Percentiles rank a stretch among this genome's conserved stretches.
phyloP scores from a whole-genome alignment of 176 grass and related monocot species.

The Aegilops bicornis region DNA sequence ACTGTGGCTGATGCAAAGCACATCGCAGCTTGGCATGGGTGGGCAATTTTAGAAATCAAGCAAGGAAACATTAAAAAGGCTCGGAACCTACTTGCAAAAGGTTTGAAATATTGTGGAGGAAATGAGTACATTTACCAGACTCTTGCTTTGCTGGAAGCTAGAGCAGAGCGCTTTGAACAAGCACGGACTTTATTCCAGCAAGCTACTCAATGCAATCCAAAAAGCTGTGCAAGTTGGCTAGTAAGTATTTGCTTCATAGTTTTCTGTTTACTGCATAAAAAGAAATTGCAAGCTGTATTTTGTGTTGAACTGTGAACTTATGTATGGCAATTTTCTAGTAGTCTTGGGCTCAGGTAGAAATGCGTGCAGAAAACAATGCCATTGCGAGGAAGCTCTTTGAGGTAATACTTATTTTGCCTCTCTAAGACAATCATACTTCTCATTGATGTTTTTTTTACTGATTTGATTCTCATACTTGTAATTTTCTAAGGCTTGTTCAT shows the following conservation, averaged over 20 bases:
- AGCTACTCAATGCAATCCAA: slow-evolving; percentile 82
- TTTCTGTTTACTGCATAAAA: slow-evolving; percentile 7
- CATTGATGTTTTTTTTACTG: slow-evolving; percentile 6
- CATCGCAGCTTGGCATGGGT: slow-evolving; percentile 91
- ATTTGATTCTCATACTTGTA: neutral
- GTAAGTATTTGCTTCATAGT: slow-evolving; percentile 62
- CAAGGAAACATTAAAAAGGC: slow-evolving; percentile 94
- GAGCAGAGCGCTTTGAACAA: slow-evolving; percentile 72
- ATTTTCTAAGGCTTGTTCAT: neutral
- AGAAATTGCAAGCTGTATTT: neutral
- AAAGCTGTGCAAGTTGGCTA: slow-evolving; percentile 99
- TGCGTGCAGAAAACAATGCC: slow-evolving; percentile 71
- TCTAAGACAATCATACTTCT: slow-evolving; percentile 29
- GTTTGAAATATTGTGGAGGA: slow-evolving; percentile 82
- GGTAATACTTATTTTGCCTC: slow-evolving; percentile 59
- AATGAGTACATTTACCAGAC: slow-evolving; percentile 99
- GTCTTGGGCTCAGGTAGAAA: slow-evolving; percentile 97
- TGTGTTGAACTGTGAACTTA: slow-evolving; percentile 35
- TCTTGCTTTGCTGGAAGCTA: slow-evolving; percentile 96
- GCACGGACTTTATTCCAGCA: slow-evolving; percentile 83
- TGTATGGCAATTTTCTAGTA: slow-evolving; percentile 47
- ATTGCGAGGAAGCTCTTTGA: slow-evolving; percentile 93
- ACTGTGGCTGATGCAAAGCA: slow-evolving; percentile 91
- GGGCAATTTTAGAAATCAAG: slow-evolving; percentile 95
- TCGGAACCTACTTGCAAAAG: slow-evolving; percentile 91